Evolutionary conservation across 2,329 filamentous ascomycete genomes (phyloP).

Genomic region (Chaetomium sp.): DNA sequence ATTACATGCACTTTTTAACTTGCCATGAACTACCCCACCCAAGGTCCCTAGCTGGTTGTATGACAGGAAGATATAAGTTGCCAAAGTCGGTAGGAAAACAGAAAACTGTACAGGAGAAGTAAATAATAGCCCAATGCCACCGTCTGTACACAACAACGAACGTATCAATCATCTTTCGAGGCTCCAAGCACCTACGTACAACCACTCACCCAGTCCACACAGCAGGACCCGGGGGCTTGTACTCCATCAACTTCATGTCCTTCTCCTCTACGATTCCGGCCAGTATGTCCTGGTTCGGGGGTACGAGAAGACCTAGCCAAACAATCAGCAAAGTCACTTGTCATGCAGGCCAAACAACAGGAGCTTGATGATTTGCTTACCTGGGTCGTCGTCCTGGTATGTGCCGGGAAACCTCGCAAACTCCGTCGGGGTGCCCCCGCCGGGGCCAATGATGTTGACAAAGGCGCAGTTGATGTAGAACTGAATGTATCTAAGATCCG

Average conservation of each 20-base stretch:
- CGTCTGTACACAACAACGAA: background rate
- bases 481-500: constrained; percentile 10
- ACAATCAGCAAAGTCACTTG: background rate
- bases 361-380: constrained; percentile 6
- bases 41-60: background rate
- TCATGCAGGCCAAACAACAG: background rate
- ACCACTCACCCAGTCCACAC: constrained; percentile 20
- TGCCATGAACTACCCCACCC: background rate
- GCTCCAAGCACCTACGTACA: background rate
- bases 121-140: background rate
- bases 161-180: background rate
- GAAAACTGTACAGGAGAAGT: background rate
- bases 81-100: background rate
- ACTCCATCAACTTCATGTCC: constrained; percentile 16
- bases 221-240: constrained; percentile 20
- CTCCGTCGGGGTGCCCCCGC: constrained; percentile 24
- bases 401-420: constrained; percentile 28
- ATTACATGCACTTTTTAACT: background rate
- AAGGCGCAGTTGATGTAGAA: constrained; percentile 30
- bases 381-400: constrained; percentile 23
- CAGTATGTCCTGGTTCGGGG: constrained; percentile 9
- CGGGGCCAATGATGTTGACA: constrained; percentile 28
- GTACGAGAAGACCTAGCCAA: constrained; percentile 8
- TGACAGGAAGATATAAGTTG: background rate
- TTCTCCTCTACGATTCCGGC: background rate